Base-by-base conservation (phyloP, 441 rosid species). In the Pelargonium australe region DNA sequence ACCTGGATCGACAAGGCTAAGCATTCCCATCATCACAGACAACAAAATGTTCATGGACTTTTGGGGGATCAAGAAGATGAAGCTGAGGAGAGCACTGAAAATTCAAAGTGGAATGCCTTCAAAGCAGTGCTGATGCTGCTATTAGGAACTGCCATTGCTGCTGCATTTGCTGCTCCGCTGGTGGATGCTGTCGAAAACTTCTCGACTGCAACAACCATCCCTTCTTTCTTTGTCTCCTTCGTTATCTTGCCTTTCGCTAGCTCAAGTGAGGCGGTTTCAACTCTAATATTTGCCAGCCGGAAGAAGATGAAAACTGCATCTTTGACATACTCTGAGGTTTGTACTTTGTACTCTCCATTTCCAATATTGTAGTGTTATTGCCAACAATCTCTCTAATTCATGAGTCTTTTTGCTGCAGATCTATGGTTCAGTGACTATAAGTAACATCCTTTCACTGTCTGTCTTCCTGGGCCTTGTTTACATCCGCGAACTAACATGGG, bases 371-470 rank as follows among this genome's bases (percentile, higher is more conserved):
- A 40, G 43, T 53, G 60, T 53, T 5, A 14, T 53, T n/a, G 60
- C 43, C 43, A 40, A 7, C 43, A 40, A 40, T 40, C 10, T 40
- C 43, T 40, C 43, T 11, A 49, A 66, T n/a, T 14, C 0, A 6
- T 11, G 23, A 19, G 43, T 64, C 19, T 7, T 43, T 49, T 19
- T 23, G 53, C 7, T 64, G 64, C 79, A 73, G 74, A 76, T 79
- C 47, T 79, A 79, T 63, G 75, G 77, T 40, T 73, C 82, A 3
- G 80, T 79, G 69, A 79, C 82, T 17, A 76, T 76, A 75, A 63
- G 75, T 17, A 76, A 79, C 66, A 41, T 68, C 45, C 73, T 79
- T n/a, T 79, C 70, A 47, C 41, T 75, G 7, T 70, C 78, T 0
- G 78, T 75, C 63, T 75, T 75, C 63, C 31, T 75, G 23, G 78